Evolutionary conservation across 129 eudicot species (phyloP), one percentile per base, ranked within the genome.

Genomic region (Deinandra increscens): DNA sequence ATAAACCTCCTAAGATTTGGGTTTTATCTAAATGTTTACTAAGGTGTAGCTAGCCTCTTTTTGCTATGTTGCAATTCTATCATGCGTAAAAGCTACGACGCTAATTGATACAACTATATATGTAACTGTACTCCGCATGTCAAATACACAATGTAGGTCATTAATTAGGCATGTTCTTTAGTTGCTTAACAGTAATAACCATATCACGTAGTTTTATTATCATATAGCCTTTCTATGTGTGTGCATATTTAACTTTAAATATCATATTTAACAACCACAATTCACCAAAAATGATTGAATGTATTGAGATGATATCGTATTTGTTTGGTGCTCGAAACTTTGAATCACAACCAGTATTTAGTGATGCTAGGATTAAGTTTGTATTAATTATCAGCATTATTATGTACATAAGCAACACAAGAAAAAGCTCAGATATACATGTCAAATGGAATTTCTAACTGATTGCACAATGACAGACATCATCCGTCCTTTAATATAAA

Each of bases 321-420:
- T 65, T 44, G 56, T 26, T 44, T 65, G 56, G 41, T 65, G 41
- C 41, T 65, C 7, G 23, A 65, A 65, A 65, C 53, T 43, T 13
- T 23, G 53, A 42, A 53, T 18, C 7, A 55, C 2, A 23, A 55
- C 37, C 62, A n/a, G n/a, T n/a, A 17, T 18, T 49, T n/a, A 26
- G 37, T 23, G 36, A 22, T 7, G 8, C 11, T 22, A 55, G 36
- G 37, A 55, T 4, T 26, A 22, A 22, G 62, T 55, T 50, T 55
- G n/a, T 22, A 23, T 11, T n/a, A n/a, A n/a, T n/a, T n/a, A n/a
- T n/a, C n/a, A n/a, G n/a, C n/a, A n/a, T n/a, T n/a, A n/a, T n/a
- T n/a, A n/a, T n/a, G n/a, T n/a, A n/a, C n/a, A n/a, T n/a, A n/a
- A n/a, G n/a, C n/a, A n/a, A n/a, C 4, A 55, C 15, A 11, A 53